Evolutionary conservation across 345 rosid genomes (phyloP), one percentile per base, ranked within the genome.

Genomic region (Populus deltoides): DNA sequence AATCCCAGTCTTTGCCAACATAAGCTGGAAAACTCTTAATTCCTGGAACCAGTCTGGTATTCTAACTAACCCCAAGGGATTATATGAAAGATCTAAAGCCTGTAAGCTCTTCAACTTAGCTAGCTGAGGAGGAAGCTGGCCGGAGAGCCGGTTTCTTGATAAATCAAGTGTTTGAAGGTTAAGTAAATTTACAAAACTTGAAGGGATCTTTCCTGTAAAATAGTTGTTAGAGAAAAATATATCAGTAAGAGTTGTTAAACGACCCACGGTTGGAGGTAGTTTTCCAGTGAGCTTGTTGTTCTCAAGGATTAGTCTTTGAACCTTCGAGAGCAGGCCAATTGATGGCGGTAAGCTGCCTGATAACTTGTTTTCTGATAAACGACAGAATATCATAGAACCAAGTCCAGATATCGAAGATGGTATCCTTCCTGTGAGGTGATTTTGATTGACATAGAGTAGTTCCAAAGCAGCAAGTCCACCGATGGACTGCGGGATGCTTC

Each of bases 231-330:
- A 86, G 79, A 89, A 81, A 81, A 76, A 86, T 31, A 90, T 55
- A 9, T 87, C 94, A 35, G 94, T 85, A n/a, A 88, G 91, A 59
- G 78, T 76, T 3, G 74, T 71, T n/a, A 90, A 86, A 41, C 71
- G 74, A 29, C 91, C 94, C 20, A 89, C 77, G 17, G 88, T 72
- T 35, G 80, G 61, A 9, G 91, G 94, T 38, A 85, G 29, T 31
- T 83, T 80, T 24, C 94, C 94, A 3, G 85, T 61, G 27, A 90
- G 88, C 84, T 43, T 83, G 86, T 90, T 90, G 80, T 89, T 84
- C 79, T 88, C 88, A 27, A 90, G 89, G 72, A 85, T 86, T 6
- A 90, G 81, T 70, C 90, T 82, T 73, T 86, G 79, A 68, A 90
- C 72, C 18, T 81, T 89, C 1, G 86, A n/a, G 33, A 90, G 88